phyloP scores from a whole-genome alignment of 768 basidiomycete genomes.

The Tephrocybe sp. region DNA sequence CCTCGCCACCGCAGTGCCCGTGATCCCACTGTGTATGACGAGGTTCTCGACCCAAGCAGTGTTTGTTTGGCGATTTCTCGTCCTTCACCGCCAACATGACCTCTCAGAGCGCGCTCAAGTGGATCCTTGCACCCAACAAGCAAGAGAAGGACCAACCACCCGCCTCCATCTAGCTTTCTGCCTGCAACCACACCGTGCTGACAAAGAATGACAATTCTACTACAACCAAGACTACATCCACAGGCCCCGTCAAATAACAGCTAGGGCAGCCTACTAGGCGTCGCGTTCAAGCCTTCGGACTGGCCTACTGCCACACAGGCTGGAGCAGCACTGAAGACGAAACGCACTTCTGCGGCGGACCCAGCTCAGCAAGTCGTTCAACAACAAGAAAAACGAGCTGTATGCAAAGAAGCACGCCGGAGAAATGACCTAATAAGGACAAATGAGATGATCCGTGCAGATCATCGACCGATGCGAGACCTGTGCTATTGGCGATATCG shows the following conservation, averaged over 20 bases:
- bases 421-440: constrained; percentile 32
- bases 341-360: constrained; percentile 22
- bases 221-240: not conserved
- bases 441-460: constrained; percentile 35
- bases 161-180: no score
- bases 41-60: no score
- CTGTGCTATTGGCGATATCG: constrained; percentile 23
- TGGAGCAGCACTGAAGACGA: constrained; percentile 21
- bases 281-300: constrained; percentile 20
- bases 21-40: constrained; percentile 78
- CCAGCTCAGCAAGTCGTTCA: constrained; percentile 28
- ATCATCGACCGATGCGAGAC: constrained; percentile 48
- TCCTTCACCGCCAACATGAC: constrained; percentile 21
- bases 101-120: constrained; percentile 15
- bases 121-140: not conserved
- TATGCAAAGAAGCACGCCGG: constrained; percentile 25
- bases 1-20: constrained; percentile 62
- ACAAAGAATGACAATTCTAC: not conserved
- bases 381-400: constrained; percentile 22
- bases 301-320: constrained; percentile 28
- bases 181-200: constrained; percentile 8
- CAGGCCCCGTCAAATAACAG: not conserved
- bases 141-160: constrained; percentile 1
- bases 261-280: not conserved
- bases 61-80: no score